Conservation (phyloP, 495 filamentous ascomycete genomes). For the Haplographium delicatum region DNA sequence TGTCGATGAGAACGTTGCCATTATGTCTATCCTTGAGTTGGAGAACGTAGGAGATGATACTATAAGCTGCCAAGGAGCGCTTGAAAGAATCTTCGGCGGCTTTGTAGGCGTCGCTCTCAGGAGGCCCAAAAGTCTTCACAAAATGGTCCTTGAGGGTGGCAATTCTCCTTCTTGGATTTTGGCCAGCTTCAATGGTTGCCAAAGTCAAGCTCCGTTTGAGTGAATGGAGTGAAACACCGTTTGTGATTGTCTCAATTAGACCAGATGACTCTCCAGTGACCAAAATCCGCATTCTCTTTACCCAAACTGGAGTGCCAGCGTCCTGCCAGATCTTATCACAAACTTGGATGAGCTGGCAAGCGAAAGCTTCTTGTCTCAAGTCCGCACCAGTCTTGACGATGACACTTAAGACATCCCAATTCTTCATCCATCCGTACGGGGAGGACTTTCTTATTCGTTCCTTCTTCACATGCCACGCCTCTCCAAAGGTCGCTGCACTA, state of each 20-base stretch:
- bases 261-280: slow-evolving; percentile 74
- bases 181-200: slow-evolving; percentile 56
- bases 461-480: slow-evolving; percentile 70
- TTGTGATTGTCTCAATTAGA: slow-evolving; percentile 75
- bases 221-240: slow-evolving; percentile 70
- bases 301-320: slow-evolving; percentile 67
- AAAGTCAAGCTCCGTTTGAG: slow-evolving; percentile 71
- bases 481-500: slow-evolving; percentile 73
- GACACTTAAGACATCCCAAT: slow-evolving; percentile 74
- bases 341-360: slow-evolving; percentile 69
- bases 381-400: slow-evolving; percentile 78
- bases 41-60: slow-evolving; percentile 68
- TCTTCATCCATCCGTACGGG: slow-evolving; percentile 73
- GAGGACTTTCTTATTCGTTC: slow-evolving; percentile 71
- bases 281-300: slow-evolving; percentile 73
- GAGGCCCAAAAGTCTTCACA: slow-evolving; percentile 63
- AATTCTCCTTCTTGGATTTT: slow-evolving; percentile 61
- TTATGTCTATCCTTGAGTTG: slow-evolving; percentile 80
- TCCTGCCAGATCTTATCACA: slow-evolving; percentile 72
- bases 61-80: slow-evolving; percentile 67
- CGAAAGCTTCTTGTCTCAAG: slow-evolving; percentile 72
- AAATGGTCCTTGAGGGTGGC: slow-evolving; percentile 74
- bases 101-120: slow-evolving; percentile 54
- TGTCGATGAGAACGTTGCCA: slow-evolving; percentile 73
- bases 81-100: slow-evolving; percentile 65